phyloP scores from a whole-genome alignment of 352 stramenopile genomes.

The Globisporangium rhizosaccharum region DNA sequence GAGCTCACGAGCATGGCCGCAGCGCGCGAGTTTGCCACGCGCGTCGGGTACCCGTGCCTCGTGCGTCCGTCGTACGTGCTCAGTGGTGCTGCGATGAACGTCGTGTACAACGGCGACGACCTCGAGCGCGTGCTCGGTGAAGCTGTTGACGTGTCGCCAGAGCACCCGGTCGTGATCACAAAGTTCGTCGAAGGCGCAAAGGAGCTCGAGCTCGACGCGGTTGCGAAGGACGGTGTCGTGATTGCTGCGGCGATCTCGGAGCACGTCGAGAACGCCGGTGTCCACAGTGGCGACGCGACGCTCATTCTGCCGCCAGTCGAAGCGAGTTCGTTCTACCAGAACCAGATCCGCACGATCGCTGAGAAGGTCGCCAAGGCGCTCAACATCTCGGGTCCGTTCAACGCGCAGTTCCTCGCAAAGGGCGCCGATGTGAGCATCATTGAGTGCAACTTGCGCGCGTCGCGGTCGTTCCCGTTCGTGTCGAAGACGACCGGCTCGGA shows the following conservation, averaged over 20 bases:
- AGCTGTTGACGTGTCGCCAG: conserved; percentile 91
- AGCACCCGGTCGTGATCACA: conserved; percentile 97
- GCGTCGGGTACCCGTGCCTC: conserved; percentile 95
- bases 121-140: conserved; percentile 85
- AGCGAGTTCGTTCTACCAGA: conserved; percentile 58
- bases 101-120: conserved; percentile 92
- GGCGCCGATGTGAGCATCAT: conserved; percentile 92
- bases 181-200: conserved; percentile 94
- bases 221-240: conserved; percentile 84
- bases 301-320: conserved; percentile 86
- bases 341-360: conserved; percentile 47
- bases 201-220: conserved; percentile 93
- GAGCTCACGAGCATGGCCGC: conserved; percentile 88
- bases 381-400: conserved; percentile 95
- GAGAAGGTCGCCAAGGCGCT: conserved; percentile 91
- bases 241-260: conserved; percentile 90
- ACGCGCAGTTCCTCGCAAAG: conserved; percentile 95
- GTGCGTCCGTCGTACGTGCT: conserved; percentile 98
- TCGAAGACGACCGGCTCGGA: conserved; percentile 94
- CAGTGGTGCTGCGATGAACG: conserved; percentile 97
- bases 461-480: conserved; percentile 93
- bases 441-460: conserved; percentile 94
- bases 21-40: conserved; percentile 90
- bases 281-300: conserved; percentile 91
- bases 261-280: conserved; percentile 93